Percentiles rank a stretch among this genome's conserved stretches.
These are phyloP conservation scores for Vicia villosa DNA, from an alignment of 306 rosid genomes.

Conservation along the genomic window DNA sequence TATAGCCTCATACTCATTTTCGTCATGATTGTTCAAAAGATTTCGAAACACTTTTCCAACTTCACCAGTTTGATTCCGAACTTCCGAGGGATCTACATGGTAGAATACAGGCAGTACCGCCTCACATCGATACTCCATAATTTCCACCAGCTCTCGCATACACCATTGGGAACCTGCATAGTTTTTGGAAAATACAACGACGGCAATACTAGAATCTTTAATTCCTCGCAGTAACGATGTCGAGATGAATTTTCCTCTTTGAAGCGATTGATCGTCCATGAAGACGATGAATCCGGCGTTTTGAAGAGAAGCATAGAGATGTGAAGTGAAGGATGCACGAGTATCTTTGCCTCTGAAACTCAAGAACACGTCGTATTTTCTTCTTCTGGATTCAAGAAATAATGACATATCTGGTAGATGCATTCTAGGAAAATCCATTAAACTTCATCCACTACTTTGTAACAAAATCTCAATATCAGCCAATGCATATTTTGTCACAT, in stretches of 20 bases:
- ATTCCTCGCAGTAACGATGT: background rate
- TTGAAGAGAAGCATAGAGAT: background rate
- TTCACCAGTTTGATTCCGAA: background rate
- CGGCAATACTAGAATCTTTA: background rate
- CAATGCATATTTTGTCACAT: background rate
- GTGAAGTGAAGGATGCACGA: background rate
- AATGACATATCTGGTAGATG: background rate
- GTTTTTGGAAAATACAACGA: conserved; percentile 12
- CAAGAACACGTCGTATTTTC: background rate
- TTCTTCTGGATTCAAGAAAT: background rate
- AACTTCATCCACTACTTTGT: background rate
- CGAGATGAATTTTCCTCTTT: background rate
- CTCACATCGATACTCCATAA: background rate
- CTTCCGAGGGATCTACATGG: conserved; percentile 1
- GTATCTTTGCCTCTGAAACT: conserved; percentile 22
- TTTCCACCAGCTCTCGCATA: background rate
- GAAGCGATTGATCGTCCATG: background rate
- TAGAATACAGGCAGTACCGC: conserved; percentile 27
- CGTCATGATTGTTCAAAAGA: background rate
- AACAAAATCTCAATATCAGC: background rate
- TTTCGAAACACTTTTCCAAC: background rate
- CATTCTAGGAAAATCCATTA: background rate
- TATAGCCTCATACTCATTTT: background rate
- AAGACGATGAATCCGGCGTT: background rate
- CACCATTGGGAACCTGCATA: background rate